phyloP scores from a whole-genome alignment of 2,329 filamentous ascomycete genomes.

The Aureobasidium subglaciale region DNA sequence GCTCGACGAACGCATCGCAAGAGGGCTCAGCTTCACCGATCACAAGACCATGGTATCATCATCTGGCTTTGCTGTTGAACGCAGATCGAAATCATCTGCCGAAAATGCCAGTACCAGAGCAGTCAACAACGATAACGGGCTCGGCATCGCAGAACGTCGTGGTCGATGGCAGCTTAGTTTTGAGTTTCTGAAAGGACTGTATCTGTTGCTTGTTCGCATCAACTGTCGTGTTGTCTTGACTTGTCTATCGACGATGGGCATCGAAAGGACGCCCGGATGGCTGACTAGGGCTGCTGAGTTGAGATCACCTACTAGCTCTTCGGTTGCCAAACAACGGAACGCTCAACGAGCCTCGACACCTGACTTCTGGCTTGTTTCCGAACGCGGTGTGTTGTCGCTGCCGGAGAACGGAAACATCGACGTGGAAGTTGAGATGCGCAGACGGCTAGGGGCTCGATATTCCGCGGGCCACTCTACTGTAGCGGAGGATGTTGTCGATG shows the following conservation, averaged over 20 bases:
- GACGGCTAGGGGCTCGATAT: slow-evolving; percentile 40
- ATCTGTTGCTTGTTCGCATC: slow-evolving; percentile 55
- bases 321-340: slow-evolving; percentile 13
- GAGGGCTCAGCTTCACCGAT: slow-evolving; percentile 29
- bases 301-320: slow-evolving; percentile 21
- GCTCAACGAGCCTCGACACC: slow-evolving; percentile 22
- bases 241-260: slow-evolving; percentile 51
- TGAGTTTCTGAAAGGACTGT: slow-evolving; percentile 71
- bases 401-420: slow-evolving; percentile 62
- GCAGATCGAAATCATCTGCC: slow-evolving; percentile 39
- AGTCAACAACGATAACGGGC: slow-evolving; percentile 48
- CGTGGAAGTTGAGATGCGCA: slow-evolving; percentile 71
- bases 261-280: slow-evolving; percentile 58
- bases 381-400: slow-evolving; percentile 48
- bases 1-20: slow-evolving; percentile 34
- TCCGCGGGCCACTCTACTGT: slow-evolving; percentile 28
- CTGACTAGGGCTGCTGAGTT: slow-evolving; percentile 47
- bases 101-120: slow-evolving; percentile 21
- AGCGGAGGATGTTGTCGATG: slow-evolving; percentile 63
- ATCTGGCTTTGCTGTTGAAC: slow-evolving; percentile 60
- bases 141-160: slow-evolving; percentile 72
- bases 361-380: slow-evolving; percentile 47
- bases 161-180: slow-evolving; percentile 69
- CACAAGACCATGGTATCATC: slow-evolving; percentile 27
- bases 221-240: slow-evolving; percentile 49